phyloP scores from a whole-genome alignment of 495 filamentous ascomycete species.

The Penicillium turbatum region DNA sequence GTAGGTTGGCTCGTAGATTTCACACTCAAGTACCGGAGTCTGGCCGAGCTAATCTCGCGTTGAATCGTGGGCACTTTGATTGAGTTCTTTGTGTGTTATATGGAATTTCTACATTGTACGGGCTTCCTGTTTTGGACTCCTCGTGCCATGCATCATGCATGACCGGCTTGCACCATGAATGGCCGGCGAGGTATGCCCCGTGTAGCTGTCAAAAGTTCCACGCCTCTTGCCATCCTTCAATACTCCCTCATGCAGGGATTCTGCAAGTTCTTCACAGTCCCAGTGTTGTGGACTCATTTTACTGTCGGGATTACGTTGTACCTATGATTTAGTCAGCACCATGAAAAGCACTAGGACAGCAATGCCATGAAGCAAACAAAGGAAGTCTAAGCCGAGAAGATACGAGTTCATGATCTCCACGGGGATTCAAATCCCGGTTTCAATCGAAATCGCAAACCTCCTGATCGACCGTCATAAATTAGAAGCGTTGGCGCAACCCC shows the following conservation, averaged over 20 bases:
- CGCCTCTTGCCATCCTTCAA: not conserved
- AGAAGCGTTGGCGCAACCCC: not conserved
- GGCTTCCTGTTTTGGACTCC: not conserved
- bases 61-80: too few relatives aligned
- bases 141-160: slow-evolving; percentile 4
- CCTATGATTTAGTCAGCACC: not conserved
- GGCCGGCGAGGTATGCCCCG: not conserved
- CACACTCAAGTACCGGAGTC: not conserved
- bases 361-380: not conserved
- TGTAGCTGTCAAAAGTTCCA: not conserved
- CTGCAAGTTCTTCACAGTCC: slow-evolving; percentile 1
- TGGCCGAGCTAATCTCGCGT: not conserved
- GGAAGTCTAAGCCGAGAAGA: not conserved
- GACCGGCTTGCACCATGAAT: not conserved
- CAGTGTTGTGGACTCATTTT: not conserved
- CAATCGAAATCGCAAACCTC: not conserved
- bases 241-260: not conserved
- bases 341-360: not conserved
- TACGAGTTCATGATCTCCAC: not conserved
- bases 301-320: not conserved
- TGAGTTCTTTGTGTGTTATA: too few relatives aligned
- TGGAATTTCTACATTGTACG: too few relatives aligned
- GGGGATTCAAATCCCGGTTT: slow-evolving; percentile 3
- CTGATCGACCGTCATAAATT: slow-evolving; percentile 5
- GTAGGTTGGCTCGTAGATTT: not conserved